Conservation (phyloP, 345 rosid species). For the Brassica rapa region DNA sequence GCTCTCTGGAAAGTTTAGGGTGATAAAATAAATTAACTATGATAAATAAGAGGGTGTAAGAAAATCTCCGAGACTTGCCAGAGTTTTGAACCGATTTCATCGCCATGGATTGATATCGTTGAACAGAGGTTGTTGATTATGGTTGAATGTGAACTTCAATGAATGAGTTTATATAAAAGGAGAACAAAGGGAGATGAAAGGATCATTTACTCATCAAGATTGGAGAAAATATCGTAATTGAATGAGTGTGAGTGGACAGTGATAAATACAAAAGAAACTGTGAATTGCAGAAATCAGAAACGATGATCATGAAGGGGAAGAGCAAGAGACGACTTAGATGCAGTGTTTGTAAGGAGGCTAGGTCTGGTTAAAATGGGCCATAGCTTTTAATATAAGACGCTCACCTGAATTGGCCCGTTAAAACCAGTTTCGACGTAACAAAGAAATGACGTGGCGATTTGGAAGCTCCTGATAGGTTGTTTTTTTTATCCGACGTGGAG, state of each 20-base stretch:
- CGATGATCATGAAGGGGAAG: not conserved
- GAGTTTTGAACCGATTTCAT: not conserved
- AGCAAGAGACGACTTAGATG: not conserved
- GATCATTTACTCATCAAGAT: not conserved
- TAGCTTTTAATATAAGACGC: too few relatives aligned
- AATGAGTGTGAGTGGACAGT: not conserved
- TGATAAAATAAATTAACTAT: not conserved
- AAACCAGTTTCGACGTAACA: too few relatives aligned
- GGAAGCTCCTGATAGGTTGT: too few relatives aligned
- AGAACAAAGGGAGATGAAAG: not conserved
- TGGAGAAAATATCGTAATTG: not conserved
- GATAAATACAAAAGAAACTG: not conserved
- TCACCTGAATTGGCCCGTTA: too few relatives aligned
- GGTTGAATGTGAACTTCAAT: not conserved
- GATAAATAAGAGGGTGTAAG: not conserved
- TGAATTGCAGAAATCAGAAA: not conserved
- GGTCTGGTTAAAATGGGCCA: not conserved
- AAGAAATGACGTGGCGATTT: too few relatives aligned
- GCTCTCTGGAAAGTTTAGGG: not conserved
- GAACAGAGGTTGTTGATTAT: not conserved
- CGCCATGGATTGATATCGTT: not conserved
- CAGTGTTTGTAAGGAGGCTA: not conserved
- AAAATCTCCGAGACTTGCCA: not conserved
- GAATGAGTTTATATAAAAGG: not conserved
- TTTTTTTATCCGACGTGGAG: too few relatives aligned